Evolutionary conservation across 495 filamentous ascomycete genomes (phyloP).

Genomic region (Bacidia rubella): DNA sequence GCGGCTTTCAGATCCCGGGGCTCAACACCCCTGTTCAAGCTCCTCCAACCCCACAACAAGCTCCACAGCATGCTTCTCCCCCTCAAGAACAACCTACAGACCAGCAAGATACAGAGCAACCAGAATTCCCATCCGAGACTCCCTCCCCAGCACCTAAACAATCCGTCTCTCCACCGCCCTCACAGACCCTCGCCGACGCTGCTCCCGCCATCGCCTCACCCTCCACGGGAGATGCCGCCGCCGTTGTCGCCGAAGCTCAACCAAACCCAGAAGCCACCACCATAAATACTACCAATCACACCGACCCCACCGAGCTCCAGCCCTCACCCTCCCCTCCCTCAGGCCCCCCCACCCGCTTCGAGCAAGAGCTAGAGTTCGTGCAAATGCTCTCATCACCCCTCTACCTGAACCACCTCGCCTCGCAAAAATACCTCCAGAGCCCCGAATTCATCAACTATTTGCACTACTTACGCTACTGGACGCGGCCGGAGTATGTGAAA

Average conservation of each 20-base stretch:
- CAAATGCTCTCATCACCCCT: constrained; percentile 72
- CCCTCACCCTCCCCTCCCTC: constrained; percentile 28
- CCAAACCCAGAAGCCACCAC: not conserved
- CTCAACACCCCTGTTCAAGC: constrained; percentile 15
- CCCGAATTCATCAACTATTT: constrained; percentile 63
- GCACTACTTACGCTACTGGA: constrained; percentile 73
- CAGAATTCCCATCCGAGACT: not conserved
- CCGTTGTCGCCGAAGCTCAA: no score
- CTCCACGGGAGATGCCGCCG: no score
- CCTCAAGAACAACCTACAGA: constrained; percentile 5
- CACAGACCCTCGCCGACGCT: not conserved
- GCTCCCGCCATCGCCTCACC: not conserved
- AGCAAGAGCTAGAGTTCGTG: constrained; percentile 72
- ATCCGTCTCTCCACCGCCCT: not conserved
- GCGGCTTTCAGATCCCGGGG: constrained; percentile 11
- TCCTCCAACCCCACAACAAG: not conserved
- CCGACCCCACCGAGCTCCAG: not conserved
- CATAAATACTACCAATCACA: no score
- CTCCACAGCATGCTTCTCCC: constrained; percentile 5
- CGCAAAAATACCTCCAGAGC: constrained; percentile 34
- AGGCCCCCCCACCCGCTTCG: constrained; percentile 52
- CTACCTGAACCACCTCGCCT: constrained; percentile 73
- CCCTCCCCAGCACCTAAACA: not conserved
- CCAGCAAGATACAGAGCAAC: not conserved
- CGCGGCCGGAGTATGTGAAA: constrained; percentile 65